Evolutionary conservation across 306 rosid species (phyloP), one percentile per base, ranked within the genome.

Genomic region (Medicago truncatula): DNA sequence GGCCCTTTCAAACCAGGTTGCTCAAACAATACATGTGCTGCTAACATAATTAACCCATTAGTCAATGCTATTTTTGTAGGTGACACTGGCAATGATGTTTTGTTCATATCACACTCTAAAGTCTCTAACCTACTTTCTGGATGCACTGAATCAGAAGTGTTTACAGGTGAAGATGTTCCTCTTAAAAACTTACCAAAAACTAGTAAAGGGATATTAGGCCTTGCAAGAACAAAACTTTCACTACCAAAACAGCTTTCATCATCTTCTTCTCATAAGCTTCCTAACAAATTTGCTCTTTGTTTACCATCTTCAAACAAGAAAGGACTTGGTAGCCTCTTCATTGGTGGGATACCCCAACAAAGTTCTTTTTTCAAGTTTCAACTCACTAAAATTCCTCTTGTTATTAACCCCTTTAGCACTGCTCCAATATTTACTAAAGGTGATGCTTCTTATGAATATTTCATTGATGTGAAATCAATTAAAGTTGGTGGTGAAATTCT

Each of bases 251-350:
- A 80, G 14, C 23, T 83, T 38, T 44, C 87, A 3, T 38, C 17
- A 17, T 49, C 53, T 2, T n/a, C 34, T 0, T 8, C 61, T 0
- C 21, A 18, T 28, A 63, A 69, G 0, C 61, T 83, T 72, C 76
- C 82, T 44, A 41, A 6, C 8, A 83, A 81, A 49, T 75, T 83
- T 71, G 12, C 89, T 9, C 78, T 86, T 17, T 83, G 84, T 17
- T 44, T 81, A 5, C 80, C 87, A 2, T 75, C 85, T 43, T 83
- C 82, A 0, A 47, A 44, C 47, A 67, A 76, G 9, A 59, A 34
- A 1, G 84, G 80, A 10, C 74, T 59, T 1, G 89, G 87, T 0
- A 47, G 38, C 53, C 69, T 83, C 41, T 70, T 77, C 56, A 15
- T 83, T 16, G 87, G 87, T 11, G 75, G 74, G 8, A 17, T 46